Percentiles rank a stretch among this genome's conserved stretches.
Conservation (phyloP, 805 yeast species). For the Wickerhamiella sergipiensis region DNA sequence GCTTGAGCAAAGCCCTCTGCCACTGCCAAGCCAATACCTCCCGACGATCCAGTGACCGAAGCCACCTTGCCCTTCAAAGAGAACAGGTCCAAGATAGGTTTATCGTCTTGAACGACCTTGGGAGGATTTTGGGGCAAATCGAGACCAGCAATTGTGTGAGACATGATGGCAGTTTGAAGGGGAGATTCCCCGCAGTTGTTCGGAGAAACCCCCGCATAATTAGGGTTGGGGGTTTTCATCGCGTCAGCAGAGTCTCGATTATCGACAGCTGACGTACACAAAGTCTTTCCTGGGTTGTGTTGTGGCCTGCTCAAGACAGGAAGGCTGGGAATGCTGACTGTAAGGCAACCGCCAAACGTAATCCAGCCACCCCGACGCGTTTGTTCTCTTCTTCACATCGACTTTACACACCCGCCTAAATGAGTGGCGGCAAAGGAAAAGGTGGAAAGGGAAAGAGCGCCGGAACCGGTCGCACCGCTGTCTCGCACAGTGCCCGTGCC, state of each 20-base stretch:
- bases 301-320: too few species aligned
- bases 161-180: background rate
- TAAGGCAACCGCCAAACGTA: background rate
- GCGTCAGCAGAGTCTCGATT: too few species aligned
- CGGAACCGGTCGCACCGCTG: slow-evolving; percentile 7
- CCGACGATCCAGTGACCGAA: slow-evolving; percentile 67
- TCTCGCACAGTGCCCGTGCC: slow-evolving; percentile 33
- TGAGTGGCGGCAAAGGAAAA: slow-evolving; percentile 63
- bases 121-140: slow-evolving; percentile 14
- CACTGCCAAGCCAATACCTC: slow-evolving; percentile 71
- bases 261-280: too few species aligned
- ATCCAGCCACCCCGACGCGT: background rate
- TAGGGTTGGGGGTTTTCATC: background rate
- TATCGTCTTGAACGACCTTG: slow-evolving; percentile 10
- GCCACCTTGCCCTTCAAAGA: slow-evolving; percentile 74
- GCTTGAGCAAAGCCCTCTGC: slow-evolving; percentile 79
- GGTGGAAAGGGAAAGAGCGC: slow-evolving; percentile 90
- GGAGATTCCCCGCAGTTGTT: background rate
- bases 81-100: slow-evolving; percentile 49
- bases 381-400: slow-evolving; percentile 1
- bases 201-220: background rate
- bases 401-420: background rate
- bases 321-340: background rate
- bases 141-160: background rate
- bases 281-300: too few species aligned